Evolutionary conservation across 164 flowering plant species (phyloP).

Genomic region (Vitis rotundifolia): DNA sequence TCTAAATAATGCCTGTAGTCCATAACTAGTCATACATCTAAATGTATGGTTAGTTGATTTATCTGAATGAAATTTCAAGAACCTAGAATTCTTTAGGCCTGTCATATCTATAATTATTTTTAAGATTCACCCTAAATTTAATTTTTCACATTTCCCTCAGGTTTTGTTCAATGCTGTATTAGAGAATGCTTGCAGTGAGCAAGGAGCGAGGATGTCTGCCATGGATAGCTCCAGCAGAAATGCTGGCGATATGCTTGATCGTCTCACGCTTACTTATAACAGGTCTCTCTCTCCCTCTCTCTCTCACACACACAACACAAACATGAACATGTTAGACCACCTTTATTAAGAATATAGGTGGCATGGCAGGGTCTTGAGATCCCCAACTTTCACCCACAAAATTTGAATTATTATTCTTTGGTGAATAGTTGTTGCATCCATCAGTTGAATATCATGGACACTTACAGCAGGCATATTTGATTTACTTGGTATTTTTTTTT

Average conservation of each 20-base stretch:
- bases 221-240: conserved; percentile 99
- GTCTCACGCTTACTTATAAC: conserved; percentile 91
- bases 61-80: no score
- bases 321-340: neutral
- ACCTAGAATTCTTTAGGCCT: no score
- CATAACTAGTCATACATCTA: neutral
- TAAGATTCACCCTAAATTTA: neutral
- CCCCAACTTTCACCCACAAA: no score
- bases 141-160: conserved; percentile 28
- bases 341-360: no score
- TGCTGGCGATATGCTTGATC: conserved; percentile 99
- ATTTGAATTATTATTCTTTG: neutral
- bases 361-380: no score
- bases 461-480: neutral
- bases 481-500: neutral
- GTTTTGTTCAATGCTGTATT: conserved; percentile 82
- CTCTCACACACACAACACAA: neutral
- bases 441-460: neutral
- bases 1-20: neutral
- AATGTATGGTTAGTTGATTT: neutral
- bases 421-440: neutral
- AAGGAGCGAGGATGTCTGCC: conserved; percentile 99
- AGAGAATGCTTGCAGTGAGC: conserved; percentile 99
- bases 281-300: conserved; percentile 54
- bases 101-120: no score